Evolutionary conservation across 805 yeast genomes (phyloP), one percentile per base, ranked within the genome.

Genomic region (Candida coquimbonensis): DNA sequence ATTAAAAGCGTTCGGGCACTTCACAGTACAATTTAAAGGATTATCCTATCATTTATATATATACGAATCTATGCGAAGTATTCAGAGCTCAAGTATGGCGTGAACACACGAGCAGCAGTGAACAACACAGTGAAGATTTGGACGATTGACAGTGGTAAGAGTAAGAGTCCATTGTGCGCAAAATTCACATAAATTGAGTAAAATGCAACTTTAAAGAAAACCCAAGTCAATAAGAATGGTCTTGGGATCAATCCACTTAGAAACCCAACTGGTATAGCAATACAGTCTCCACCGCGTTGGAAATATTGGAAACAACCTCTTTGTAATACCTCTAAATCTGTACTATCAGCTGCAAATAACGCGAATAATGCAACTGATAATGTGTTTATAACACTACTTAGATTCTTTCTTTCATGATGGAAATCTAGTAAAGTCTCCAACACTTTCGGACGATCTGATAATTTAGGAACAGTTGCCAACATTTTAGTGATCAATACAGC

Each of bases 171-270:
- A 47, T 80, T 73, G 25, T 73, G 78, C 27, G 59, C 59, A 53
- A 84, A 78, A 66, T 90, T 89, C 53, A 81, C 61, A 57, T 74
- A 78, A 46, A 91, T 80, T 7, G 91, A 76, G 62, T 85, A 90
- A 55, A 91, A 77, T 1, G 96, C 98, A 42, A 93, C 98, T 40
- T 83, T 74, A 66, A 87, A 87, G 67, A 93, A 93, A 56, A 91
- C 96, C 64, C 81, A 77, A 59, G 95, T 80, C 50, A 93, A 73
- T 40, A 78, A 57, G 61, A 77, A 69, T 13, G 97, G 96, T 53
- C 72, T 74, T 40, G 95, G 95, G 45, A 78, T 66, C 58, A 88
- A 71, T 14, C 97, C 99, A 47, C 90, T 75, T 44, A 93, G 74
- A 57, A 93, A 77, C 5, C 87, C 83, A 44, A 88, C 82, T 7